These are phyloP conservation scores for Xylaria curta DNA, from an alignment of 495 filamentous ascomycete species.

Conservation along the genomic window DNA sequence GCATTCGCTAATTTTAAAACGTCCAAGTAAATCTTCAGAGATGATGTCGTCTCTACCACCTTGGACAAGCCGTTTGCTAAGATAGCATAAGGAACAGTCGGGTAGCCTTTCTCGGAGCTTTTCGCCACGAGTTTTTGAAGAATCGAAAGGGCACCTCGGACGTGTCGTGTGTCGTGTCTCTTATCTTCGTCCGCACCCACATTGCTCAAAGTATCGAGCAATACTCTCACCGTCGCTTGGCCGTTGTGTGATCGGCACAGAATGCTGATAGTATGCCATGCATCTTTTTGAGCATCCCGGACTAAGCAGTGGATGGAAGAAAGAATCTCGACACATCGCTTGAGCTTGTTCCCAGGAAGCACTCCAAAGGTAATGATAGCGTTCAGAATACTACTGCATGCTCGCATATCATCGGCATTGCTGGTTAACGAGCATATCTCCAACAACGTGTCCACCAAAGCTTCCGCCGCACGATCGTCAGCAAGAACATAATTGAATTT, in stretches of 20 bases:
- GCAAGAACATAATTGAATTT: slow-evolving; percentile 84
- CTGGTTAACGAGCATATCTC: slow-evolving; percentile 78
- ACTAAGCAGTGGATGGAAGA: slow-evolving; percentile 83
- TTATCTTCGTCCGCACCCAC: slow-evolving; percentile 54
- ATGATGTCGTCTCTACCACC: slow-evolving; percentile 61
- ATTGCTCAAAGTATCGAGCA: slow-evolving; percentile 67
- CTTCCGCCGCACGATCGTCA: slow-evolving; percentile 67
- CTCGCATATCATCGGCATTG: slow-evolving; percentile 72
- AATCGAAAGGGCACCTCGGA: slow-evolving; percentile 72
- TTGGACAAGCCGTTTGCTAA: slow-evolving; percentile 65
- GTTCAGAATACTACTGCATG: slow-evolving; percentile 78
- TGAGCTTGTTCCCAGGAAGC: slow-evolving; percentile 71
- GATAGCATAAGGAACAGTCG: slow-evolving; percentile 61
- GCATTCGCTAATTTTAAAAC: slow-evolving; percentile 61
- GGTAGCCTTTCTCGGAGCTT: slow-evolving; percentile 67
- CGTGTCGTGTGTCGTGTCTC: slow-evolving; percentile 62
- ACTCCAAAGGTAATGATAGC: slow-evolving; percentile 78
- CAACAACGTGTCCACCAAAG: slow-evolving; percentile 71
- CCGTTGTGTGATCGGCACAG: slow-evolving; percentile 82
- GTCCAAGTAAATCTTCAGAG: slow-evolving; percentile 58
- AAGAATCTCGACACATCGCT: slow-evolving; percentile 75
- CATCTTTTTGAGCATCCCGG: slow-evolving; percentile 68
- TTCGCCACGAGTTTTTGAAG: slow-evolving; percentile 69
- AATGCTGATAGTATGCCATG: slow-evolving; percentile 78
- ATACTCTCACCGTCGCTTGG: slow-evolving; percentile 67